Base-by-base conservation (phyloP, 768 basidiomycete genomes). In the Mrakia blollopis region DNA sequence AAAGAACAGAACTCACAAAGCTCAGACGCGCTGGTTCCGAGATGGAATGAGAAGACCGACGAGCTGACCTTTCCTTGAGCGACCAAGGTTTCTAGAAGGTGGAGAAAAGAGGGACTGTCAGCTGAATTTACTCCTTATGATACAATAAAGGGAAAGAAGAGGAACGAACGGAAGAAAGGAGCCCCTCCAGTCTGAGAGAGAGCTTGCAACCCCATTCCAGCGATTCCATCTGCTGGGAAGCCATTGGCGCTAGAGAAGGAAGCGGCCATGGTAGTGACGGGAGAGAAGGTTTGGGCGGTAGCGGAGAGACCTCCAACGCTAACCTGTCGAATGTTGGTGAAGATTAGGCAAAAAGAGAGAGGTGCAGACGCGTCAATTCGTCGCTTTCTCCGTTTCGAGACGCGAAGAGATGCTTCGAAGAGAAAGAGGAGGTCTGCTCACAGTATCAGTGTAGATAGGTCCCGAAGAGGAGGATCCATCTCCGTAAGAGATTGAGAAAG, bases 381-480 rank as follows among this genome's bases (percentile, higher is more conserved):
- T 39, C 72, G 54, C 30, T 50, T 25, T 44, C 44, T 44, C 14
- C 44, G 7, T 44, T 4, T 44, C 44, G 44, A 7, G 44, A 11
- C 44, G 28, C 44, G 28, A 57, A 18, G 47, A 72, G 23, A 13
- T 4, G 4, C 10, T 37, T 25, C 6, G 28, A n/a, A 47, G 47
- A n/a, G n/a, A n/a, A n/a, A n/a, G n/a, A n/a, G n/a, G n/a, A n/a
- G n/a, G n/a, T n/a, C 2, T 37, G 11, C 57, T n/a, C 21, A 89
- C 87, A 0, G 81, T 85, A 79, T 89, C 89, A 25, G 78, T 81
- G 80, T 86, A 89, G 32, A 86, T 82, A 16, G 82, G 79, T 35
- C 88, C 89, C 2, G 80, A 74, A 3, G 87, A 87, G 9, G 83
- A 81, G 0, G 86, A 86, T 8, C 87, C 87, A 78, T 89, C 88